Evolutionary conservation across 2,329 filamentous ascomycete species (phyloP).

Genomic region (Sarocladium kiliense): DNA sequence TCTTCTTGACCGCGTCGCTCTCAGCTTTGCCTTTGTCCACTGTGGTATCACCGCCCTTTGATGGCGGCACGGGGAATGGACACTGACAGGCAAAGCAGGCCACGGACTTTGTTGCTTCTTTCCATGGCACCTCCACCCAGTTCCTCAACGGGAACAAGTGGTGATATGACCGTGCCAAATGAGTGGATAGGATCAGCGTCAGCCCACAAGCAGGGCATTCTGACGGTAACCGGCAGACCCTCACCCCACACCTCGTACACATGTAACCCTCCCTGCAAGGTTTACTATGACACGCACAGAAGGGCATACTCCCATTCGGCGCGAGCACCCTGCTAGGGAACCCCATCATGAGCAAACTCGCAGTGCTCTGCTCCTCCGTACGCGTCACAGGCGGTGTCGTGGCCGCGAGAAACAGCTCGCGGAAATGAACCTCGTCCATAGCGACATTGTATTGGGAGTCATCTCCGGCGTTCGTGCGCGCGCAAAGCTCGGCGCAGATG

Average conservation of each 20-base stretch:
- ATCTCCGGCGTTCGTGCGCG: slow-evolving; percentile 80
- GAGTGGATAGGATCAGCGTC: slow-evolving; percentile 89
- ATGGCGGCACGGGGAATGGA: slow-evolving; percentile 54
- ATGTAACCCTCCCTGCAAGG: slow-evolving; percentile 80
- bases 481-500: slow-evolving; percentile 84
- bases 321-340: slow-evolving; percentile 86
- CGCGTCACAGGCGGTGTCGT: slow-evolving; percentile 87
- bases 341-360: slow-evolving; percentile 89
- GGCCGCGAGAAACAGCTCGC: slow-evolving; percentile 79
- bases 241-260: slow-evolving; percentile 81
- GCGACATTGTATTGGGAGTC: slow-evolving; percentile 74
- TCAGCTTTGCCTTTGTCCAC: slow-evolving; percentile 11
- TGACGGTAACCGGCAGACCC: slow-evolving; percentile 84
- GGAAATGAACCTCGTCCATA: slow-evolving; percentile 70
- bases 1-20: slow-evolving; percentile 16
- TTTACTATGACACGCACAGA: slow-evolving; percentile 87
- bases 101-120: slow-evolving; percentile 53
- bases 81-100: slow-evolving; percentile 76
- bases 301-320: slow-evolving; percentile 56
- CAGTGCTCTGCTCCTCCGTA: slow-evolving; percentile 51
- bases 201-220: slow-evolving; percentile 89
- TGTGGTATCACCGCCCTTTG: slow-evolving; percentile 13
- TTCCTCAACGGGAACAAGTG: slow-evolving; percentile 86
- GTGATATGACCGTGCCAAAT: slow-evolving; percentile 88
- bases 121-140: slow-evolving; percentile 88